Base-by-base conservation (phyloP, 1,284 basidiomycete genomes). In the Lignosus rhinocerotis region DNA sequence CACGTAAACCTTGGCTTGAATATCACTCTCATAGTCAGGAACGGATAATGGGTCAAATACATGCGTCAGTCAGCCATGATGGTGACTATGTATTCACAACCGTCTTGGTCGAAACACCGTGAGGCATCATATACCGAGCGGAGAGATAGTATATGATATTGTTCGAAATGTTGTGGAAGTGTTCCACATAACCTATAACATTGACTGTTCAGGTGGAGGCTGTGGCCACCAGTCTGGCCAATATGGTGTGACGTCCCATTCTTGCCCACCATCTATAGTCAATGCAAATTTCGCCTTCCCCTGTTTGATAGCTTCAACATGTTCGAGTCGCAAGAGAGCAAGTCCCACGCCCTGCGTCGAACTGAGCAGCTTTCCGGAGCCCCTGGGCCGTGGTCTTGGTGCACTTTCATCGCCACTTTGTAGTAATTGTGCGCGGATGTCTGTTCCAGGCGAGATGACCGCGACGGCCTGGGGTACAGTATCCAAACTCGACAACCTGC, bases 31-130 rank as follows among this genome's bases (percentile, higher is more conserved):
- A 64, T 8, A 47, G 48, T 34, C 39, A 43, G 4, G 47, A 34
- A 2, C 11, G 14, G 3, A 31, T 53, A 11, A 67, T 76, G 39
- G 76, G 77, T 51, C 67, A 67, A 19, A 66, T 87, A 46, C 84
- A 91, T 70, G 80, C 84, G 19, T 93, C 88, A 48, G 79, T 94
- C 48, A 92, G 88, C 63, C 93, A 96, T 66, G 94, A 96, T 66
- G 92, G 90, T 25, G 90, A 92, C 41, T 93, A 93, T 67, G 81
- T 93, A 9, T 80, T 90, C 49, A 84, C 92, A 3, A 84, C 84
- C 10, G 92, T 95, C 21, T 66, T 93, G 17, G 84, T 86, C 17
- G 87, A 92, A 53, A 48, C 54, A 1, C 41, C 33, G 33, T 60
- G 17, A 54, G 21, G 8, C 7, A 34, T 10, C 12, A 32, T 17